A percentile compares a stretch with the other conserved stretches of the same genome.
Evolutionary conservation across 73 alveolate species (phyloP).

Genomic region (Breviolum minutum): DNA sequence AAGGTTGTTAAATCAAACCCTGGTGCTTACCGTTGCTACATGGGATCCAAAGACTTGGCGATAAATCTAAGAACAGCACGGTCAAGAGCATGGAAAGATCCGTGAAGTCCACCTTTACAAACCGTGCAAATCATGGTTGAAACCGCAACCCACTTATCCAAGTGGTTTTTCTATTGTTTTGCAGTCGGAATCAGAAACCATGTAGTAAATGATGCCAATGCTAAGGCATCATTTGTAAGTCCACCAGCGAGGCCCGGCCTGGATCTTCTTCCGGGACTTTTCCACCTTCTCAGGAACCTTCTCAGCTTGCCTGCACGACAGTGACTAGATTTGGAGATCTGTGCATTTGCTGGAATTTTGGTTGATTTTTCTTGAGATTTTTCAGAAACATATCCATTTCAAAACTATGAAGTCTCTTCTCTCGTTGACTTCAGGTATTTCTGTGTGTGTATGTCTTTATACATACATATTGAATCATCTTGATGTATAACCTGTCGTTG

Average conservation of each 20-base stretch:
- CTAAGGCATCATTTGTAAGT: neutral
- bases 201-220: neutral
- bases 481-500: neutral
- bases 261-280: neutral
- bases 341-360: too few relatives aligned
- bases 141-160: neutral
- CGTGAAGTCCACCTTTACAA: conserved; percentile 28
- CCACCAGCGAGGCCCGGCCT: neutral
- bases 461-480: neutral
- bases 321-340: too few relatives aligned
- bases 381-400: too few relatives aligned
- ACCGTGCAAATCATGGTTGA: neutral
- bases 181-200: neutral
- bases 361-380: too few relatives aligned
- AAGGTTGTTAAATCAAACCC: too few relatives aligned
- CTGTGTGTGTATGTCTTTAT: too few relatives aligned
- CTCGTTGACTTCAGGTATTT: too few relatives aligned
- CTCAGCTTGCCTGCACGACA: neutral
- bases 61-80: neutral
- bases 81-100: conserved; percentile 13
- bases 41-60: neutral
- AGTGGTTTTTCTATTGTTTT: too few relatives aligned
- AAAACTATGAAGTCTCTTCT: too few relatives aligned
- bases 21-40: neutral
- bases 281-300: conserved; percentile 5